Base-by-base conservation (phyloP, 2,329 filamentous ascomycete species). In the Nemania sp. region DNA sequence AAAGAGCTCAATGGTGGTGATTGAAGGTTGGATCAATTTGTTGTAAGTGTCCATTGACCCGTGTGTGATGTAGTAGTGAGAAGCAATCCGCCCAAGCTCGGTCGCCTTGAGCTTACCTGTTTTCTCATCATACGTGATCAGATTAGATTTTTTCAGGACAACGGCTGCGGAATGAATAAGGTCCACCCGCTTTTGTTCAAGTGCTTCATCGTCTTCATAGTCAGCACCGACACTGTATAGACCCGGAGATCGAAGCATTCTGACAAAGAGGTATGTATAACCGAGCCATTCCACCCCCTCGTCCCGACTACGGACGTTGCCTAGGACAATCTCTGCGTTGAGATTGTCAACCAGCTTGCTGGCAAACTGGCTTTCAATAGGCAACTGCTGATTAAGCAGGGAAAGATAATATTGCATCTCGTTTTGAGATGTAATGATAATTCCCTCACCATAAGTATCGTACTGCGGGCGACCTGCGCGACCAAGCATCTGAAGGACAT, bases 251-350 rank as follows among this genome's bases (percentile, higher is more conserved):
- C 94, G 87, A 59, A 99, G 82, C 94, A 99, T 99, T 44, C 94
- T 89, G 49, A 99, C 91, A 68, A 96, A 99, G 15, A 99, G 84
- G 71, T 99, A 99, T 0, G 93, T 97, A 72, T 99, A 99, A 11
- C 94, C 93, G 28, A 99, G 83, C 94, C 94, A 99, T 69, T 99
- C 92, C n/a, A 99, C 94, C 63, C 89, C 94, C 68, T 99, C 94
- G 62, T 99, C 93, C 54, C 95, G 86, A 56, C 80, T 92, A 51
- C 93, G 86, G 22, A 99, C 84, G 66, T 96, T 99, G 46, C 94
- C 94, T 17, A 99, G 81, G 8, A 99, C 95, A 66, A 99, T 81
- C 69, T 99, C 94, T 2, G 94, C 94, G 64, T 99, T 99, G 60
- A 99, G 79, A 60, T 97, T 97, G 74, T 99, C 94, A 1, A 94